Base-by-base conservation (phyloP, 352 stramenopile species). In the Phytophthora agathidicida region DNA sequence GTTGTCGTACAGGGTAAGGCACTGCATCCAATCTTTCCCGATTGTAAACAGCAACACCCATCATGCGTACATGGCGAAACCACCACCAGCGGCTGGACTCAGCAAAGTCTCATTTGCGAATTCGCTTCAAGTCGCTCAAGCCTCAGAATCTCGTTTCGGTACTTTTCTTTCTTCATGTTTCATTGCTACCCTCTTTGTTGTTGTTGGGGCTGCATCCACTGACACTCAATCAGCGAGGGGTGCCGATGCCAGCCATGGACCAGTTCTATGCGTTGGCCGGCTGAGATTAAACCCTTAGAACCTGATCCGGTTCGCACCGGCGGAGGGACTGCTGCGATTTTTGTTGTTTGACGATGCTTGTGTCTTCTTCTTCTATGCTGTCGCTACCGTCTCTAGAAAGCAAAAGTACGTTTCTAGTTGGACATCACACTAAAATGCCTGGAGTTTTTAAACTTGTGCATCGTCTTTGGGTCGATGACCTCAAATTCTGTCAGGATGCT, bases 261-360 rank as follows among this genome's bases (percentile, higher is more conserved):
- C 3, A 72, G 62, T 77, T 80, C 71, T 47, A 68, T 77, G 65
- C 44, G 71, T 63, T 71, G 60, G 51, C 60, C 53, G 74, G 72
- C 74, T 84, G 77, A 84, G 74, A 83, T 79, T 2, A 83, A 45
- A 84, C 72, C 71, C 71, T 87, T 79, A 72, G 59, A 74, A 84
- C 77, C 74, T 84, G 74, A 86, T 80, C 76, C 71, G 76, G 76
- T 14, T 81, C 64, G 71, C 76, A 76, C 76, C 73, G 71, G 75
- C 71, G 75, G 71, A 84, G 75, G 75, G 65, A 84, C 69, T 80
- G 68, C 74, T 79, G 74, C 20, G 52, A 17, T 71, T 60, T 7
- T 56, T 57, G 22, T 59, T 68, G 38, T 20, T 72, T 75, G 51
- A 70, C 66, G 32, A 44, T 75, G 41, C 37, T n/a, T 63, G 36